Evolutionary conservation across 352 stramenopile species (phyloP).

Genomic region (Globisporangium viniferum): DNA sequence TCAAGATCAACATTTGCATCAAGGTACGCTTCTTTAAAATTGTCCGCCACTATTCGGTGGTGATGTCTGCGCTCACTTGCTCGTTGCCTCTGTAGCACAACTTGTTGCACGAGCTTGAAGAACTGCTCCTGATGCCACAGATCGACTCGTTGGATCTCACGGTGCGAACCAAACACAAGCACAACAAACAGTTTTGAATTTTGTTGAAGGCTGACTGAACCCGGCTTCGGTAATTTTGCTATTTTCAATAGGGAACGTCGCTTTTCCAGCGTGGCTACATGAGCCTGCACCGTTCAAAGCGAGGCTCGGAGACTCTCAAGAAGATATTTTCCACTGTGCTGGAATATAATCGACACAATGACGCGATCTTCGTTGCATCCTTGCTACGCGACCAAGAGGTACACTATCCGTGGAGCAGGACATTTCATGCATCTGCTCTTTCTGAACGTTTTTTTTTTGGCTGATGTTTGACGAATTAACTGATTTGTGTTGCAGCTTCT

Average conservation of each 20-base stretch:
- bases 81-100: constrained; percentile 28
- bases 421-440: background rate
- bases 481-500: constrained; percentile 8
- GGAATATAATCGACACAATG: constrained; percentile 23
- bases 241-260: constrained; percentile 41
- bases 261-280: constrained; percentile 56
- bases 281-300: constrained; percentile 33
- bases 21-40: constrained; percentile 29
- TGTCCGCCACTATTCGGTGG: background rate
- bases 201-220: background rate
- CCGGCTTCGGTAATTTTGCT: background rate
- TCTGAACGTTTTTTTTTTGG: background rate
- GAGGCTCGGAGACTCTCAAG: constrained; percentile 19
- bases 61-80: background rate
- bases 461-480: background rate
- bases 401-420: background rate
- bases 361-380: constrained; percentile 53
- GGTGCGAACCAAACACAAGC: constrained; percentile 22
- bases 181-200: background rate
- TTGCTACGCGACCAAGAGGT: constrained; percentile 36
- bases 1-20: constrained; percentile 69
- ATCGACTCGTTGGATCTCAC: constrained; percentile 39
- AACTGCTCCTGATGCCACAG: constrained; percentile 24
- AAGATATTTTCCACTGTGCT: constrained; percentile 23
- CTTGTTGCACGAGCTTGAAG: constrained; percentile 32